Evolutionary conservation across 208 protist species (phyloP), one percentile per base, ranked within the genome.

Genomic region (Leishmania mexicana): DNA sequence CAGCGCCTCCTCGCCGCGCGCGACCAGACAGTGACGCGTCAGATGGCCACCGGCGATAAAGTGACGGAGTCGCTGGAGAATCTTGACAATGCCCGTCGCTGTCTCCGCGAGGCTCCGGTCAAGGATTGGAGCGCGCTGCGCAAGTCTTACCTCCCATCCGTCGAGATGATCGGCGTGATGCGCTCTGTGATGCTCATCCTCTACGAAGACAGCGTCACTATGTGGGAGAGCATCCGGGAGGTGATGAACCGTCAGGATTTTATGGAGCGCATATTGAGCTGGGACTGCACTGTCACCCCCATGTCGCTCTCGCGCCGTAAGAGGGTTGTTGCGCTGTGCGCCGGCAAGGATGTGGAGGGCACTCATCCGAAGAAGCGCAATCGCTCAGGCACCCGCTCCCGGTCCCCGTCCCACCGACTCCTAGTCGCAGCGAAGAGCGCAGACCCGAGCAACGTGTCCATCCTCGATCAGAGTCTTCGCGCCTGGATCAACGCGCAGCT

Each of bases 401-500:
- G 40, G 58, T 75, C 75, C 57, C 53, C 72, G 19, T 57, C 81
- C n/a, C 54, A 28, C 68, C 60, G 76, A 42, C 74, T 81, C 65
- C 10, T 78, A 70, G 64, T 80, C 2, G 73, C 72, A 10, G 73
- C 74, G 45, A 64, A 81, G 75, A 82, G 81, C 79, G 35, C 78
- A 6, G 80, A 76, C 8, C 35, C 81, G 40, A 84, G 80, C 24
- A 65, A 62, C 17, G n/a, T 89, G 15, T 62, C 78, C 1, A 42
- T 67, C 28, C 75, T 95, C 21, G 88, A 92, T 76, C 57, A 81
- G 53, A 79, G 79, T 40, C 64, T 93, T 42, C 86, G 88, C 24
- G 75, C 70, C 35, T 96, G 90, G 91, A 83, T 96, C 60, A 87
- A 90, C 76, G 88, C 89, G 47, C 93, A 96, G 85, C 67, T 96